A percentile compares a stretch with the other conserved stretches of the same genome.
Conservation (phyloP, 129 eudicot species). For the Daucus carota region DNA sequence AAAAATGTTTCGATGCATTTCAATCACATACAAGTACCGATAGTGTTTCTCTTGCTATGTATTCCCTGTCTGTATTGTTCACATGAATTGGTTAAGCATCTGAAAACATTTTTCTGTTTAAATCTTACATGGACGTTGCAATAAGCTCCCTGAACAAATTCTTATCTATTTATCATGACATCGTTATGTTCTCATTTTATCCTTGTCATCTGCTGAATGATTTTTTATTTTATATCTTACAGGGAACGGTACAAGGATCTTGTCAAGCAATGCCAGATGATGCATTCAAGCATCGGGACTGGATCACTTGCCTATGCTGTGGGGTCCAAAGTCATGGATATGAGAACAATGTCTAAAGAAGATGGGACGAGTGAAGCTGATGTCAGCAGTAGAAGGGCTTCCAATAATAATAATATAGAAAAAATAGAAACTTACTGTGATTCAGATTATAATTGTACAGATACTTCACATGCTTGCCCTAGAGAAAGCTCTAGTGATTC, state of each 20-base stretch:
- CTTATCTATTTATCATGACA: background rate
- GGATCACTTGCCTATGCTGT: slow-evolving; percentile 85
- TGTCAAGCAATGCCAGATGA: slow-evolving; percentile 70
- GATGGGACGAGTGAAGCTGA: slow-evolving; percentile 51
- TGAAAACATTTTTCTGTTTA: background rate
- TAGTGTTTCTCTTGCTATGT: slow-evolving; percentile 5
- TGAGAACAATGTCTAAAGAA: slow-evolving; percentile 60
- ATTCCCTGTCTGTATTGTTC: background rate
- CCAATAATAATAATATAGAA: slow-evolving; percentile 30
- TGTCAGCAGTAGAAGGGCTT: slow-evolving; percentile 32
- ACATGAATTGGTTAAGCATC: background rate
- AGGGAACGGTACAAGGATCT: slow-evolving; percentile 87
- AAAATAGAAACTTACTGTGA: slow-evolving; percentile 34
- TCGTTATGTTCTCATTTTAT: no score
- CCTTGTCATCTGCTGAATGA: background rate
- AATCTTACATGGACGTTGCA: background rate
- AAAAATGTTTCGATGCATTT: background rate
- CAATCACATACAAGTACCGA: background rate
- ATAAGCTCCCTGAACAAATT: background rate
- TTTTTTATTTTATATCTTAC: slow-evolving; percentile 14
- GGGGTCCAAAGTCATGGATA: slow-evolving; percentile 93
- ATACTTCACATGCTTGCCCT: slow-evolving; percentile 30
- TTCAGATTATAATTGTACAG: slow-evolving; percentile 39
- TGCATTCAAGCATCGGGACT: slow-evolving; percentile 96
- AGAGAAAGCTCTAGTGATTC: slow-evolving; percentile 49